These are phyloP conservation scores for Colletotrichum gloeosporioides DNA, from an alignment of 2,329 filamentous ascomycete species.

Conservation along the genomic window DNA sequence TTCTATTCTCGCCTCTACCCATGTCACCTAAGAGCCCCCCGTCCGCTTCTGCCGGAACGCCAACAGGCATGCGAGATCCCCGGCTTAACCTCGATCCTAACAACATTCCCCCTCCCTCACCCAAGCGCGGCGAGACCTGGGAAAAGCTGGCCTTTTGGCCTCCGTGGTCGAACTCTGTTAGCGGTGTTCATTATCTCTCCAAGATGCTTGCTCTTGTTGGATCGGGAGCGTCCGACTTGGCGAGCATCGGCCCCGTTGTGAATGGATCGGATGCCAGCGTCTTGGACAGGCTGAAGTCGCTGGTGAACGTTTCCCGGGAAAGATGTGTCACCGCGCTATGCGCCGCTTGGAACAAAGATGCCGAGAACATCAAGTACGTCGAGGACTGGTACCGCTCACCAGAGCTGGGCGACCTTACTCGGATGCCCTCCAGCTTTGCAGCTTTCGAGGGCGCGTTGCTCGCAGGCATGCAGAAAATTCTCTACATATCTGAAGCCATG, in stretches of 20 bases:
- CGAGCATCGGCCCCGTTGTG: slow-evolving; percentile 71
- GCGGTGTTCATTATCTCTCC: slow-evolving; percentile 88
- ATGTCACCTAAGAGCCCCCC: slow-evolving; percentile 72
- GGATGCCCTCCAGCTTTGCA: slow-evolving; percentile 86
- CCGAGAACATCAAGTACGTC: slow-evolving; percentile 88
- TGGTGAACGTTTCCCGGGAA: slow-evolving; percentile 83
- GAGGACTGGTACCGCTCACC: slow-evolving; percentile 91
- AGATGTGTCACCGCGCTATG: slow-evolving; percentile 85
- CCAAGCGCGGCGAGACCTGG: slow-evolving; percentile 83
- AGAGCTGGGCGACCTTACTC: slow-evolving; percentile 85
- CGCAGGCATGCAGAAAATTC: slow-evolving; percentile 89
- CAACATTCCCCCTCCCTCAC: slow-evolving; percentile 78
- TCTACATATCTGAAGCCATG: slow-evolving; percentile 89
- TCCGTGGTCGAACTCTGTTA: slow-evolving; percentile 88
- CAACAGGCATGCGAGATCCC: slow-evolving; percentile 68
- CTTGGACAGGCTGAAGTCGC: slow-evolving; percentile 73
- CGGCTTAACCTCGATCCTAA: slow-evolving; percentile 82
- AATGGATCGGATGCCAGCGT: slow-evolving; percentile 56
- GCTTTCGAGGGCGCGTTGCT: slow-evolving; percentile 85
- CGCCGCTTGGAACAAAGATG: slow-evolving; percentile 90
- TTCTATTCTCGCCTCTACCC: slow-evolving; percentile 82
- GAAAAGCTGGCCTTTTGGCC: slow-evolving; percentile 97
- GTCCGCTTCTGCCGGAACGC: slow-evolving; percentile 49
- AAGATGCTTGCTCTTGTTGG: slow-evolving; percentile 84
- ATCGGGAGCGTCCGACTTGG: slow-evolving; percentile 87